Evolutionary conservation across 495 filamentous ascomycete genomes (phyloP), one percentile per base, ranked within the genome.

Genomic region (Amorphotheca resinae): DNA sequence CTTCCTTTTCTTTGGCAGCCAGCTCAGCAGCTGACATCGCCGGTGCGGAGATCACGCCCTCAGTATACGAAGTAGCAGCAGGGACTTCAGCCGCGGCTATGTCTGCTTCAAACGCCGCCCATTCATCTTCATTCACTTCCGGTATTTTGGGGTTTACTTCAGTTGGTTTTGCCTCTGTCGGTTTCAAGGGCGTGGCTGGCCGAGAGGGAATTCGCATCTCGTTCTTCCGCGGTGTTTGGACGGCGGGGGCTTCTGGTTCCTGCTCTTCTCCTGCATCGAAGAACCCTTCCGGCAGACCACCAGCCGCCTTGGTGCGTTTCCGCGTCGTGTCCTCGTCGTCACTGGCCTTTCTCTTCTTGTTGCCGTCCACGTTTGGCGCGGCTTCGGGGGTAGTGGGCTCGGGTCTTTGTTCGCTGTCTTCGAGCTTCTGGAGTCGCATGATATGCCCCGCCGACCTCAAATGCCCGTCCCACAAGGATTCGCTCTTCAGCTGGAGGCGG

Each of bases 61-160:
- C 38, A 9, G 7, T 22, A 17, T 17, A 9, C 44, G 66, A 61
- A 0, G 52, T 31, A 7, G 33, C 40, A 3, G 49, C 44, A 5
- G 52, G 44, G 38, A 42, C 38, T 14, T 56, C 44, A 31, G 72
- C 72, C 16, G 70, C 73, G 4, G 75, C 75, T 9, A 95, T 74
- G 18, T 94, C 88, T 12, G 86, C 82, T 60, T 94, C 84, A 56
- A 94, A 94, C 33, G 84, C 84, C 0, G 83, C 86, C 84, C 87
- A 93, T 60, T 88, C 84, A 39, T 81, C 78, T 52, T 95, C 87
- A 57, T 88, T 76, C 4, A 93, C 62, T 22, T 61, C 33, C 25
- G 46, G 46, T 15, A 25, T 22, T 31, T 46, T 47, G 0, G 38
- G 38, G 33, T 31, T 34, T 17, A 33, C 25, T 25, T 15, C 3